Base-by-base conservation (phyloP, 176 grass and related monocot species). In the Rhynchospora pubera region DNA sequence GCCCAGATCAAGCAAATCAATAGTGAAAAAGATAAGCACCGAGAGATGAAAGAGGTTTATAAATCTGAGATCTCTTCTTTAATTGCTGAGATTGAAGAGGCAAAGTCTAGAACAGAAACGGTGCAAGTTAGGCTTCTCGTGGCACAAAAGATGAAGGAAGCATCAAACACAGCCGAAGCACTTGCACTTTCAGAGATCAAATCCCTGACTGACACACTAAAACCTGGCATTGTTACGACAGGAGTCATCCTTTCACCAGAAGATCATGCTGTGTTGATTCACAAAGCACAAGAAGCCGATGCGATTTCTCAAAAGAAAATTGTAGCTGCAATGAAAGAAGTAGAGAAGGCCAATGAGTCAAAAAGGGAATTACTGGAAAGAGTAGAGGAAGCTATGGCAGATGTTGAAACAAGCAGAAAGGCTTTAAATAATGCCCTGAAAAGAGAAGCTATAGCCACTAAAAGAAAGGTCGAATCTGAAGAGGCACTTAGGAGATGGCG, bases 121-220 rank as follows among this genome's bases (percentile, higher is more conserved):
- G 47, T 87, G 15, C 87, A 95, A 52, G 87, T 99, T 74, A 93
- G 96, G 82, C 84, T 91, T 5, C 4, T 91, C 78, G 90, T 93
- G 88, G 93, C 96, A 3, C 80, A 90, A 34, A 99, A 91, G 66
- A 62, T 99, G 60, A 91, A 93, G 84, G 92, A 91, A 78, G 92
- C 96, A 52, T 89, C 92, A 1, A 88, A 84, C 65, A 70, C 68
- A 6, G 89, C 89, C 16, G 91, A 95, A 79, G 84, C 87, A 51
- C 28, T 84, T 60, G 87, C 89, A 6, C 76, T 91, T 24, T 24
- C 85, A 77, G 89, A 91, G 78, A 88, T 88, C 53, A 87, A 90
- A 83, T 81, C 85, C 43, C 43, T 56, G 51, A 70, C 78, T 82
- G 75, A 83, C 5, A 57, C 39, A 9, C 13, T 79, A 46, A 86